phyloP scores from a whole-genome alignment of 345 rosid genomes.

The Adansonia digitata region DNA sequence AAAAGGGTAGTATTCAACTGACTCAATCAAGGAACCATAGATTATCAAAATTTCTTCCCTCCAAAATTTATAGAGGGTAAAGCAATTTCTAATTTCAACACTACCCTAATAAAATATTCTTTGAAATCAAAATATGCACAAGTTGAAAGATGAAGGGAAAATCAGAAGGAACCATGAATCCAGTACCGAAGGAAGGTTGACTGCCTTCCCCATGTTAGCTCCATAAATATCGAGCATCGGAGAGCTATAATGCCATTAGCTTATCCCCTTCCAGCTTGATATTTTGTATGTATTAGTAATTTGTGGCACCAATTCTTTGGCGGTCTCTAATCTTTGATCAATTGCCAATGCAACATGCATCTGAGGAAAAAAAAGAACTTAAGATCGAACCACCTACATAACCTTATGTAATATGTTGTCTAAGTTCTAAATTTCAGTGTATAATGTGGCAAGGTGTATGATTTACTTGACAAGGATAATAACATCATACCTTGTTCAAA shows the following conservation, averaged over 20 bases:
- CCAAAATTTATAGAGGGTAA: neutral
- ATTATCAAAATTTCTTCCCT: neutral
- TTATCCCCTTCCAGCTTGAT: neutral
- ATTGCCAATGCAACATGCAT: neutral
- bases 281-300: neutral
- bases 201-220: neutral
- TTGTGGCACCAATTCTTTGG: neutral
- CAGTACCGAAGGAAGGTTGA: neutral
- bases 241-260: neutral
- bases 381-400: neutral
- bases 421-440: neutral
- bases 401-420: neutral
- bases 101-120: constrained; percentile 6
- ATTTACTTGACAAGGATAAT: constrained; percentile 4
- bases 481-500: constrained; percentile 10
- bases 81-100: constrained; percentile 2
- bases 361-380: neutral
- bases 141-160: neutral
- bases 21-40: neutral
- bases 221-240: neutral
- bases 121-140: constrained; percentile 17
- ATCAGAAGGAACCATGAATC: constrained; percentile 5
- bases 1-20: neutral
- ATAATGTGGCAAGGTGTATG: neutral
- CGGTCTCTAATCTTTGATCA: neutral